Conservation (phyloP, 495 filamentous ascomycete species). For the Penicillium arizonense region DNA sequence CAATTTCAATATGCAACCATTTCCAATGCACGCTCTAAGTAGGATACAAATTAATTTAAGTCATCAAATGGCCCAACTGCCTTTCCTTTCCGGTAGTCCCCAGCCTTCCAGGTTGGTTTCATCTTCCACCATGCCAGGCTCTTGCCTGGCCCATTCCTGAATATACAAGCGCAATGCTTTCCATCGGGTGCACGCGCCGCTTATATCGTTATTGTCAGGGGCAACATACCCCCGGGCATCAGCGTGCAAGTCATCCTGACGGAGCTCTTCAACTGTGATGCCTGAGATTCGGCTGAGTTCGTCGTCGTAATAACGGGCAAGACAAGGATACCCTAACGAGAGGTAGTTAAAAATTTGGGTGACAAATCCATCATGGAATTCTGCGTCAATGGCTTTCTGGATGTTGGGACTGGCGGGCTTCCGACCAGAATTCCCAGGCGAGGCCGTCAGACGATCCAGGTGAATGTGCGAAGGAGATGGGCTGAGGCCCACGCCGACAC, state of each 20-base stretch:
- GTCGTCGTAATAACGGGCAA: slow-evolving; percentile 76
- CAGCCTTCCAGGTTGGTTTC: slow-evolving; percentile 56
- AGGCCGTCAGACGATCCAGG: neutral
- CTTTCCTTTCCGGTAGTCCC: slow-evolving; percentile 71
- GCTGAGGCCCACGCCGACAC: slow-evolving; percentile 2
- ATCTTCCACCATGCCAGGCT: slow-evolving; percentile 59
- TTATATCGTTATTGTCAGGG: slow-evolving; percentile 29
- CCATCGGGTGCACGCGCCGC: slow-evolving; percentile 67
- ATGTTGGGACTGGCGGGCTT: slow-evolving; percentile 31
- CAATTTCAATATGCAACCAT: neutral
- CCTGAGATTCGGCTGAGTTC: slow-evolving; percentile 78
- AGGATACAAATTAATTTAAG: neutral
- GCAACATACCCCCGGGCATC: slow-evolving; percentile 62
- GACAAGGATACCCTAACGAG: slow-evolving; percentile 82
- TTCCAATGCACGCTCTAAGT: slow-evolving; percentile 4
- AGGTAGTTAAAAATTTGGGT: slow-evolving; percentile 97
- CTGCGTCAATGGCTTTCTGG: slow-evolving; percentile 55
- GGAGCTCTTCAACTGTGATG: slow-evolving; percentile 62
- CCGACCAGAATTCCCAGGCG: neutral
- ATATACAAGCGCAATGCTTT: slow-evolving; percentile 78
- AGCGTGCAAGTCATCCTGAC: slow-evolving; percentile 66
- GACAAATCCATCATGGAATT: slow-evolving; percentile 81
- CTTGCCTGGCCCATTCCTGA: slow-evolving; percentile 78
- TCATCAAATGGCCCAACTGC: slow-evolving; percentile 76
- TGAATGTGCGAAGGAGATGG: slow-evolving; percentile 2